Percentiles rank a stretch among this genome's conserved stretches.
These are phyloP conservation scores for Mortierella sp. DNA, from an alignment of 371 early-diverging fungal species.

Conservation along the genomic window DNA sequence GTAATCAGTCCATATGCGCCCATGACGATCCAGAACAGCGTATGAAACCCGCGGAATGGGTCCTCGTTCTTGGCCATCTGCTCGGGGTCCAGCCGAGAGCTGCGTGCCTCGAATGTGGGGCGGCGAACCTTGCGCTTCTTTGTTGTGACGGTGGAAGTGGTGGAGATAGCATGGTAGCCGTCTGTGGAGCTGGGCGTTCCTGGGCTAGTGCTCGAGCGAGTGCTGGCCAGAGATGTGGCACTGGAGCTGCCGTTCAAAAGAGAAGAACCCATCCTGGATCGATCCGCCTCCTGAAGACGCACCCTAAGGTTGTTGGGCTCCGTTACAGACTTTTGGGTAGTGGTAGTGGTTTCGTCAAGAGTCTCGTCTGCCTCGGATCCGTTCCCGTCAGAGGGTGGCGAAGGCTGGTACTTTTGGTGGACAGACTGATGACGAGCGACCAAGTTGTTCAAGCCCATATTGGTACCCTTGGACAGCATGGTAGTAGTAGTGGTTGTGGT, in stretches of 20 bases:
- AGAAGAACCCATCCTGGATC: neutral
- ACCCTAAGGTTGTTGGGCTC: neutral
- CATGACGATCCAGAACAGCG: slow-evolving; percentile 93
- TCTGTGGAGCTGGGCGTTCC: slow-evolving; percentile 34
- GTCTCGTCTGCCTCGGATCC: slow-evolving; percentile 14
- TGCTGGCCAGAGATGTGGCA: slow-evolving; percentile 29
- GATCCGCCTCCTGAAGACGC: slow-evolving; percentile 7
- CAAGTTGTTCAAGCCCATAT: slow-evolving; percentile 16
- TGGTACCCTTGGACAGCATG: slow-evolving; percentile 20
- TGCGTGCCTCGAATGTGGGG: slow-evolving; percentile 55
- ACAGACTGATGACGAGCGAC: slow-evolving; percentile 31
- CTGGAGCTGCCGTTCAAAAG: slow-evolving; percentile 14
- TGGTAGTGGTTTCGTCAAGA: neutral
- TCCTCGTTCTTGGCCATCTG: slow-evolving; percentile 59
- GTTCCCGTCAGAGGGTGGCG: slow-evolving; percentile 10
- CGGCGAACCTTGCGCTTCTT: slow-evolving; percentile 51
- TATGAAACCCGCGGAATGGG: slow-evolving; percentile 89
- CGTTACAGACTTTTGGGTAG: neutral
- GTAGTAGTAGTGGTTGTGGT: slow-evolving; percentile 34
- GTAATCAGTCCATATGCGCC: slow-evolving; percentile 83
- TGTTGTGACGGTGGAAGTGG: slow-evolving; percentile 34
- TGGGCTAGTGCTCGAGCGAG: slow-evolving; percentile 26
- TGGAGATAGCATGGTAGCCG: slow-evolving; percentile 41
- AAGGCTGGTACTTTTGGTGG: slow-evolving; percentile 22
- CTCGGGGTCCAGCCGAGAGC: slow-evolving; percentile 61